A percentile compares a stretch with the other conserved stretches of the same genome.
Evolutionary conservation across 2,329 filamentous ascomycete genomes (phyloP).

Genomic region (Fusarium zealandicum): DNA sequence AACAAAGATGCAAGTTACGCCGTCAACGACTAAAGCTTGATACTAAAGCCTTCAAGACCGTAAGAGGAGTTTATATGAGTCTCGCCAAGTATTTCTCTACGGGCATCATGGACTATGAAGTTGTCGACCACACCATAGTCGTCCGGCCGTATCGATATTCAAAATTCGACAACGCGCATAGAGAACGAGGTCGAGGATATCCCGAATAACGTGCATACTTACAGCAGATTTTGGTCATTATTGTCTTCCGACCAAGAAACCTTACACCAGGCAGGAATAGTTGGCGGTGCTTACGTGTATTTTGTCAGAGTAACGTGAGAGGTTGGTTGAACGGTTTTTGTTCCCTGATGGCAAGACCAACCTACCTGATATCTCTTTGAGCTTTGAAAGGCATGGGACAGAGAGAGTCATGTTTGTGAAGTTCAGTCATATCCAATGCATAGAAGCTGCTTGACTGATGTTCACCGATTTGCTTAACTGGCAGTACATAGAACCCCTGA

Average conservation of each 20-base stretch:
- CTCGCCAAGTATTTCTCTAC: not conserved
- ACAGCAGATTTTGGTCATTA: not conserved
- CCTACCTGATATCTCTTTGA: not conserved
- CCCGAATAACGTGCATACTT: constrained; percentile 13
- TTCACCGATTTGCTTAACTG: no score
- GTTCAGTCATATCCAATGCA: no score
- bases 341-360: not conserved
- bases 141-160: not conserved
- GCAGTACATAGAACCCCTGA: no score
- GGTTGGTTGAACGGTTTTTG: not conserved
- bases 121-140: constrained; percentile 7
- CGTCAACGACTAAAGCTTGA: not conserved
- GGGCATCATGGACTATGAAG: not conserved
- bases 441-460: no score
- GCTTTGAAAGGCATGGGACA: not conserved
- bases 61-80: not conserved
- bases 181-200: constrained; percentile 3
- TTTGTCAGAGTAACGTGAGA: constrained; percentile 2
- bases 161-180: not conserved
- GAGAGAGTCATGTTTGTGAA: no score
- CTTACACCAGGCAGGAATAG: constrained; percentile 3
- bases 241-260: not conserved
- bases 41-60: not conserved
- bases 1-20: not conserved
- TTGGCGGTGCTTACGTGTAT: constrained; percentile 14